Conservation (phyloP, 2,329 filamentous ascomycete genomes). For the Pseudocercospora musae region DNA sequence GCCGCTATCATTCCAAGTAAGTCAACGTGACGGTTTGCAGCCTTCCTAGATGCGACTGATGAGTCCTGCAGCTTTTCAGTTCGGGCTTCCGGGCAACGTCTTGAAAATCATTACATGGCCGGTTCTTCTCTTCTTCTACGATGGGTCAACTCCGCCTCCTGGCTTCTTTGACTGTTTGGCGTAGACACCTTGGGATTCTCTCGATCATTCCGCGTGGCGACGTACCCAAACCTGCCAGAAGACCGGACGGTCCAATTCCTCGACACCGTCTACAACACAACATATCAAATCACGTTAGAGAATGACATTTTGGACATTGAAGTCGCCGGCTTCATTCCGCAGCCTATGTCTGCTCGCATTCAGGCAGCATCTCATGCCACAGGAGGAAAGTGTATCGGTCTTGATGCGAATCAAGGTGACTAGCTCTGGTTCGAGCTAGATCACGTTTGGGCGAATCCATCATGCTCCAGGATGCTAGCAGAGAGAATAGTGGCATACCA, state of each 20-base stretch:
- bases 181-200: conserved; percentile 18
- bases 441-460: conserved; percentile 18
- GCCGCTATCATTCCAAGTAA: conserved; percentile 16
- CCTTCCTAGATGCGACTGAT: not conserved
- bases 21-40: not conserved
- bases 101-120: conserved; percentile 20
- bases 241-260: conserved; percentile 20
- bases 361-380: conserved; percentile 14
- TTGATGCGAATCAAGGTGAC: conserved; percentile 19
- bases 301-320: conserved; percentile 19
- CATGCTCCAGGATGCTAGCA: conserved; percentile 15
- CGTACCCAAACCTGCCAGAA: conserved; percentile 18
- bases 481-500: conserved; percentile 9
- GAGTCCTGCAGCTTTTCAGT: conserved; percentile 14
- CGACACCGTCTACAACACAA: conserved; percentile 11
- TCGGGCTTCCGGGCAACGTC: conserved; percentile 15
- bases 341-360: conserved; percentile 18
- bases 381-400: conserved; percentile 21
- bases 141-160: conserved; percentile 15
- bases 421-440: conserved; percentile 23
- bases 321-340: conserved; percentile 20
- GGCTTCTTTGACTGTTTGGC: conserved; percentile 20
- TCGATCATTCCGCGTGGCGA: conserved; percentile 22
- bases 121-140: conserved; percentile 23
- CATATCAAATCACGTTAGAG: conserved; percentile 11